These are phyloP conservation scores for Metahyphopichia silvanorum DNA, from an alignment of 805 yeast genomes.

Conservation along the genomic window DNA sequence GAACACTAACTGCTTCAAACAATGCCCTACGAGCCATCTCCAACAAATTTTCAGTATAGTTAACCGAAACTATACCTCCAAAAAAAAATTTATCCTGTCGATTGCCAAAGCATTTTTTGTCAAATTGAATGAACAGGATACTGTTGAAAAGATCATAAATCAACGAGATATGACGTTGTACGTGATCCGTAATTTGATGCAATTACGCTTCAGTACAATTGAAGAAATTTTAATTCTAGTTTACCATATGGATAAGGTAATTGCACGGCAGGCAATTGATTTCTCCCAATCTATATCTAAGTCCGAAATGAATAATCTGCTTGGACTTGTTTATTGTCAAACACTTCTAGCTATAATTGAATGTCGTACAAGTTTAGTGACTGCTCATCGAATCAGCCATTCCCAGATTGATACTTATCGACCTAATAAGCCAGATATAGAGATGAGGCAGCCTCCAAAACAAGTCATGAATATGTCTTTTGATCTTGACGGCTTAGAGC, in stretches of 20 bases:
- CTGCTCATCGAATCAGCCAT: constrained; percentile 17
- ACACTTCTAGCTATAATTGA: constrained; percentile 9
- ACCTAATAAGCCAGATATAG: constrained; percentile 28
- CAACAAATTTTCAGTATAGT: constrained; percentile 22
- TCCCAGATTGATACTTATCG: constrained; percentile 22
- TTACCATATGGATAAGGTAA: constrained; percentile 39
- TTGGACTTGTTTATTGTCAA: constrained; percentile 7
- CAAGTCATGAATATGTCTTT: constrained; percentile 6
- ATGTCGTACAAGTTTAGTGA: constrained; percentile 17
- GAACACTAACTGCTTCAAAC: not conserved
- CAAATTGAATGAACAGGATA: constrained; percentile 5
- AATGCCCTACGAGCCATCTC: not conserved
- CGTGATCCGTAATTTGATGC: constrained; percentile 37
- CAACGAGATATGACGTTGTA: constrained; percentile 20
- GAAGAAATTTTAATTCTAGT: constrained; percentile 53
- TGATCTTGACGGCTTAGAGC: constrained; percentile 4
- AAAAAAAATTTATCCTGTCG: constrained; percentile 38
- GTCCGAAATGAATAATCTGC: constrained; percentile 1
- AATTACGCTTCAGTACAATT: constrained; percentile 32
- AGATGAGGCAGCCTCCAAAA: constrained; percentile 28
- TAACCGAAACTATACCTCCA: constrained; percentile 31
- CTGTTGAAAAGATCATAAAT: constrained; percentile 7
- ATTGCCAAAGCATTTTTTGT: constrained; percentile 15
- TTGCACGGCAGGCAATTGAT: constrained; percentile 40
- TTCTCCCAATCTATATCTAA: constrained; percentile 18